These are phyloP conservation scores for Phytophthora brassicae DNA, from an alignment of 352 stramenopile genomes.

Conservation along the genomic window DNA sequence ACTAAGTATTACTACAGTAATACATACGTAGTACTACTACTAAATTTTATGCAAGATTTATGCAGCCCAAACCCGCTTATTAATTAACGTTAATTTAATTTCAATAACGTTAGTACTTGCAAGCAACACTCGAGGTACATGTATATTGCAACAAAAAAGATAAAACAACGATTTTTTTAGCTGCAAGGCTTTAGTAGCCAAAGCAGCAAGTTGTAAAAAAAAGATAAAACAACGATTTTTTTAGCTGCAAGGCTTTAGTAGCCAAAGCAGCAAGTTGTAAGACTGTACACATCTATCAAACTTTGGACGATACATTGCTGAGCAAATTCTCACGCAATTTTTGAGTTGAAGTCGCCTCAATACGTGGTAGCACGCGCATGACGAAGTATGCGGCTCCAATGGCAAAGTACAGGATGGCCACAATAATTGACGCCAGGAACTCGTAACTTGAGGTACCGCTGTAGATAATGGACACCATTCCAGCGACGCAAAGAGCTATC, in stretches of 20 bases:
- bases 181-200: not conserved
- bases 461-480: constrained; percentile 71
- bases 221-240: too few relatives aligned
- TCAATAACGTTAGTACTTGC: too few relatives aligned
- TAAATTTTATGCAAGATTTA: too few relatives aligned
- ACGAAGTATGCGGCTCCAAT: constrained; percentile 54
- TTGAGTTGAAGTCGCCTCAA: constrained; percentile 28
- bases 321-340: constrained; percentile 54
- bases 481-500: constrained; percentile 42
- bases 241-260: not conserved
- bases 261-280: not conserved
- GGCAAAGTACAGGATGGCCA: constrained; percentile 54
- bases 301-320: constrained; percentile 28
- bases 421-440: constrained; percentile 61
- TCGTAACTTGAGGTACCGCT: constrained; percentile 55
- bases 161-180: not conserved
- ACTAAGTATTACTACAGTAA: too few relatives aligned
- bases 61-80: too few relatives aligned
- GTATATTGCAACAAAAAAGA: too few relatives aligned
- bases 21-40: too few relatives aligned
- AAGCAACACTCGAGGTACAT: too few relatives aligned
- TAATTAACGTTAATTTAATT: too few relatives aligned
- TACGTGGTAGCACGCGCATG: constrained; percentile 34
- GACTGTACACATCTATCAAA: not conserved
- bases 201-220: not conserved